A percentile compares a stretch with the other conserved stretches of the same genome.
Evolutionary conservation across 345 rosid species (phyloP).

Genomic region (Eucalyptus globulus): DNA sequence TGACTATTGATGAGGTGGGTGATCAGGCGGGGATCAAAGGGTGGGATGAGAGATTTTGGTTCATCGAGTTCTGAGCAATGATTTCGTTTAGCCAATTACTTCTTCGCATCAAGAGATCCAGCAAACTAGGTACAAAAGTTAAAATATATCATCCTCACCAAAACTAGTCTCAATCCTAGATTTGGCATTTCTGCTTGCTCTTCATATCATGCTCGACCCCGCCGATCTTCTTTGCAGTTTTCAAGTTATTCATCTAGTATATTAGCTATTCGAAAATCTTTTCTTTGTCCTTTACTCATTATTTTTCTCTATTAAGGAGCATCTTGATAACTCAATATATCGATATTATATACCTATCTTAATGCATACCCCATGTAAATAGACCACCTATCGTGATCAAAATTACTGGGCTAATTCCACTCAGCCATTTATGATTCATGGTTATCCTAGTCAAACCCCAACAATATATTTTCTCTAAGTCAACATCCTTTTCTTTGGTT

Average conservation of each 20-base stretch:
- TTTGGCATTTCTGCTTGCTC: not conserved
- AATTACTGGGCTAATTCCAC: not conserved
- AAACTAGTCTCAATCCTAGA: not conserved
- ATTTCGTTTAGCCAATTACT: not conserved
- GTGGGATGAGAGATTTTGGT: not conserved
- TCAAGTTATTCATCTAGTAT: not conserved
- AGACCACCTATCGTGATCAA: not conserved
- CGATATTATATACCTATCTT: not conserved
- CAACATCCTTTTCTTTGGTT: conserved; percentile 40
- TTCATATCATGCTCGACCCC: not conserved
- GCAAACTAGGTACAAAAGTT: not conserved
- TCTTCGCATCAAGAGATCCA: not conserved
- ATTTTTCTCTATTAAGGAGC: not conserved
- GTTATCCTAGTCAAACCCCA: not conserved
- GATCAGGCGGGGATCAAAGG: too few relatives aligned
- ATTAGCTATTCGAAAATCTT: not conserved
- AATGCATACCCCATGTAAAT: not conserved
- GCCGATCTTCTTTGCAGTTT: not conserved
- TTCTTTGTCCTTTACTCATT: not conserved
- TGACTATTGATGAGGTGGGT: not conserved
- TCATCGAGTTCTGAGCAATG: not conserved
- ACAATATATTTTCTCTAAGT: conserved; percentile 13
- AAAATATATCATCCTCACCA: not conserved
- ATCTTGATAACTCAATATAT: not conserved
- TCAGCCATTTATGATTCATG: not conserved